These are phyloP conservation scores for Plenodomus biglobosus DNA, from an alignment of 2,329 filamentous ascomycete species.

Conservation along the genomic window DNA sequence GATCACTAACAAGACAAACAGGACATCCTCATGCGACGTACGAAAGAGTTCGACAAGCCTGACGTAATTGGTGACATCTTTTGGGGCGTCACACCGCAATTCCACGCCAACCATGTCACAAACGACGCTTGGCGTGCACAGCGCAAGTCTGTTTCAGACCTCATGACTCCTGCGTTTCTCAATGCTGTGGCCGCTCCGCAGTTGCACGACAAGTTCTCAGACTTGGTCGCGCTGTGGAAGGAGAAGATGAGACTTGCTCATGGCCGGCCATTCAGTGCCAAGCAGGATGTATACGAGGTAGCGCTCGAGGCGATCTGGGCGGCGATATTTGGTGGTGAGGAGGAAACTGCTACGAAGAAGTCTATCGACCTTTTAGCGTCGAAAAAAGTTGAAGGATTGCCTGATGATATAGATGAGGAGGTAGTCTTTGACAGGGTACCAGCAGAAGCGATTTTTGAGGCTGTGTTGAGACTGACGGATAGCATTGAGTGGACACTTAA, in stretches of 20 bases:
- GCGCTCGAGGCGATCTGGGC: slow-evolving; percentile 21
- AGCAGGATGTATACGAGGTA: slow-evolving; percentile 32
- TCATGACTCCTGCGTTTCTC: slow-evolving; percentile 45
- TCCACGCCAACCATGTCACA: slow-evolving; percentile 38
- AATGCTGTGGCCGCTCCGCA: slow-evolving; percentile 38
- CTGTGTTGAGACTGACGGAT: slow-evolving; percentile 9
- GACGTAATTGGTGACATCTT: slow-evolving; percentile 38
- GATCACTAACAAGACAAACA: neutral
- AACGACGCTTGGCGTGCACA: slow-evolving; percentile 39
- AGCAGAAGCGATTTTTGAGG: slow-evolving; percentile 7
- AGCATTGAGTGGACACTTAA: slow-evolving; percentile 4
- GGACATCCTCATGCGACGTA: slow-evolving; percentile 45
- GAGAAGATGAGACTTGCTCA: slow-evolving; percentile 36
- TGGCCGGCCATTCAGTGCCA: slow-evolving; percentile 35
- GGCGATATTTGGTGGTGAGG: slow-evolving; percentile 9
- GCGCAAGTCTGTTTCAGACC: slow-evolving; percentile 43
- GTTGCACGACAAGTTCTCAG: slow-evolving; percentile 34
- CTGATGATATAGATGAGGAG: slow-evolving; percentile 1
- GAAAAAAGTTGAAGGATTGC: neutral
- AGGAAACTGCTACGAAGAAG: slow-evolving; percentile 8
- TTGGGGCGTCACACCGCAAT: slow-evolving; percentile 35
- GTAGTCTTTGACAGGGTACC: slow-evolving; percentile 4
- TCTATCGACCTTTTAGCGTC: slow-evolving; percentile 5
- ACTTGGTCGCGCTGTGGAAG: slow-evolving; percentile 42
- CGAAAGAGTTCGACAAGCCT: slow-evolving; percentile 52